Percentiles rank a stretch among this genome's conserved stretches.
Evolutionary conservation across 257 asterid genomes (phyloP).

Genomic region (Nicotiana noctiflora): DNA sequence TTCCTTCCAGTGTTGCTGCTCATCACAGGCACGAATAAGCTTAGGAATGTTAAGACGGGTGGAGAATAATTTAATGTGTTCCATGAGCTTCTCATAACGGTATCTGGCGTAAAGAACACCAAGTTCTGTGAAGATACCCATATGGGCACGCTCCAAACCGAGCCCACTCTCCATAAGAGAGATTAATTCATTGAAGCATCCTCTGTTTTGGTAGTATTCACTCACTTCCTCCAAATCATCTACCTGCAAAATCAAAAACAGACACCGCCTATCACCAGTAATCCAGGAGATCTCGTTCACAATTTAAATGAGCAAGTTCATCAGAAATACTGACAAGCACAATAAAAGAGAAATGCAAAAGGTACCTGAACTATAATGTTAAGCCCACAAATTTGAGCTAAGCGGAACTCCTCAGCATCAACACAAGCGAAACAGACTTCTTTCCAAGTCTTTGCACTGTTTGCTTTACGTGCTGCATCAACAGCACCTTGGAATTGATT

Average conservation of each 20-base stretch:
- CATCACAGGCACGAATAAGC: slow-evolving; percentile 96
- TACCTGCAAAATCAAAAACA: slow-evolving; percentile 40
- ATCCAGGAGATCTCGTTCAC: neutral
- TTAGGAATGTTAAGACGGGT: slow-evolving; percentile 94
- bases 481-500: slow-evolving; percentile 98
- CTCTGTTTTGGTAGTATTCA: slow-evolving; percentile 91
- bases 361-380: slow-evolving; percentile 44
- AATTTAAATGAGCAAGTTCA: neutral
- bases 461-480: slow-evolving; percentile 99
- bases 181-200: slow-evolving; percentile 92
- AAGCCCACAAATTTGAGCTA: slow-evolving; percentile 35
- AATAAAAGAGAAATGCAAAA: slow-evolving; percentile 9
- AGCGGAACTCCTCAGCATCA: slow-evolving; percentile 69
- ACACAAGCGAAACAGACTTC: slow-evolving; percentile 99
- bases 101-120: slow-evolving; percentile 97
- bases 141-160: slow-evolving; percentile 98
- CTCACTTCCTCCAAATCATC: slow-evolving; percentile 99
- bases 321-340: neutral
- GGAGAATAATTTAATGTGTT: slow-evolving; percentile 84
- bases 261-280: neutral
- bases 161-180: slow-evolving; percentile 99
- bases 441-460: slow-evolving; percentile 98
- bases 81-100: slow-evolving; percentile 97
- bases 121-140: slow-evolving; percentile 96
- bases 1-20: slow-evolving; percentile 97